Base-by-base conservation (phyloP, 2,329 filamentous ascomycete species). In the Beauveria caledonica region DNA sequence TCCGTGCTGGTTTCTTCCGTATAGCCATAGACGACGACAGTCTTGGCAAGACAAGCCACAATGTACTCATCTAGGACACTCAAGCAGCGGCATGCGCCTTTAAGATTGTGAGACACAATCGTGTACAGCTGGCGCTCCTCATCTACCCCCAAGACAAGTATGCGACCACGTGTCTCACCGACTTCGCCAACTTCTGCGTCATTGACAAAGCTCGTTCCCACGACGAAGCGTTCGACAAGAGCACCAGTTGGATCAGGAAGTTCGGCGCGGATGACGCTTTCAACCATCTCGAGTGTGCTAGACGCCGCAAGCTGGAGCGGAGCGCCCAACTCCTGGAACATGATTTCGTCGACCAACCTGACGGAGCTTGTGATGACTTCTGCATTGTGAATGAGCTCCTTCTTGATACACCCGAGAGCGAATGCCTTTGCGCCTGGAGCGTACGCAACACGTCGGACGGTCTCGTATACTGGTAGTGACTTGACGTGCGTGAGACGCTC, bases 401-500 rank as follows among this genome's bases (percentile, higher is more conserved):
- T 85, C 63, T 86, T 86, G 62, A 97, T 89, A 29, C 90, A 94
- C 1, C 92, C 93, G 3, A 97, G 80, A 1, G 88, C 93, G 70
- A 97, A 97, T 0, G 88, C 87, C 69, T 88, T 88, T 58, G 94
- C 82, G 1, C 79, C 81, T 0, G 88, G 80, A 1, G 91, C 94
- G 71, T 97, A 97, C 3, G 92, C 89, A 59, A 97, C 86, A 36
- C 93, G 82, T 48, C 94, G 85, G 0, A 97, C 88, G 2, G 91
- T 96, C 72, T 96, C 88, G 13, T 86, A 81, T 63, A 97, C 83
- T 0, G 82, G 83, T 2, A 97, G 77, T 0, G 90, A 85, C 65
- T 90, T 89, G 13, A 97, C 88, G 68, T 99, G 92, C 0, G 92
- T 97, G 27, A 90, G 89, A 48, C 91, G 82, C 70, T 96, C 88